Evolutionary conservation across 2,329 filamentous ascomycete genomes (phyloP).

Genomic region (Sporothrix variecibatus): DNA sequence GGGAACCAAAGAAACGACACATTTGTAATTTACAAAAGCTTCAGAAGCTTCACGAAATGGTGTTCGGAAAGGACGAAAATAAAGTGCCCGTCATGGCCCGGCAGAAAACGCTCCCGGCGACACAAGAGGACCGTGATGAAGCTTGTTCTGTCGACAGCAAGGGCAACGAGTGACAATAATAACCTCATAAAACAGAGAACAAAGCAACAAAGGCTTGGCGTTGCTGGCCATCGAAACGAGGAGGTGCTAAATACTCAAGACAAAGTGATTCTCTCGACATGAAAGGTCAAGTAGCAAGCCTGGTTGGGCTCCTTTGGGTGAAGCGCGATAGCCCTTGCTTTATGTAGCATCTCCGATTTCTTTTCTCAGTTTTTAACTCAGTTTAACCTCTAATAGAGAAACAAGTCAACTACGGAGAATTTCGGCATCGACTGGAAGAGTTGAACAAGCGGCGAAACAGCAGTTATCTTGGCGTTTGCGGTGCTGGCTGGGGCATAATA

Average conservation of each 20-base stretch:
- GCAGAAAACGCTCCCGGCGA: not conserved
- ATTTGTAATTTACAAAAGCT: not conserved
- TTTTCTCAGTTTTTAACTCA: not conserved
- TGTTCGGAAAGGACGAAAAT: not conserved
- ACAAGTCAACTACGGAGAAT: not conserved
- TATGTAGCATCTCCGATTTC: not conserved
- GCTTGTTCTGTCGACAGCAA: not conserved
- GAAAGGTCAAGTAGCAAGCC: not conserved
- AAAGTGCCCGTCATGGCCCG: not conserved
- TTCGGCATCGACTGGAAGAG: not conserved
- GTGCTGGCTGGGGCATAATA: not conserved
- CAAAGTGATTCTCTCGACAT: not conserved
- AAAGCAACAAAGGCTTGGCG: not conserved
- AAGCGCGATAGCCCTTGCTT: not conserved
- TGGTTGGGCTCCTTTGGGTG: not conserved
- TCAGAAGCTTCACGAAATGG: not conserved
- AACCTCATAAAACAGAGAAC: not conserved
- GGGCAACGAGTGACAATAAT: not conserved
- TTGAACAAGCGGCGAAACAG: not conserved
- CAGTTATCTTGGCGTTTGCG: not conserved
- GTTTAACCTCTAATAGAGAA: not conserved
- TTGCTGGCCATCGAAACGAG: not conserved
- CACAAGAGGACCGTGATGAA: not conserved
- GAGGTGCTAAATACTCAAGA: not conserved
- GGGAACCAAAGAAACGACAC: not conserved